Evolutionary conservation across 495 filamentous ascomycete genomes (phyloP), one percentile per base, ranked within the genome.

Genomic region (Podospora fimiseda): DNA sequence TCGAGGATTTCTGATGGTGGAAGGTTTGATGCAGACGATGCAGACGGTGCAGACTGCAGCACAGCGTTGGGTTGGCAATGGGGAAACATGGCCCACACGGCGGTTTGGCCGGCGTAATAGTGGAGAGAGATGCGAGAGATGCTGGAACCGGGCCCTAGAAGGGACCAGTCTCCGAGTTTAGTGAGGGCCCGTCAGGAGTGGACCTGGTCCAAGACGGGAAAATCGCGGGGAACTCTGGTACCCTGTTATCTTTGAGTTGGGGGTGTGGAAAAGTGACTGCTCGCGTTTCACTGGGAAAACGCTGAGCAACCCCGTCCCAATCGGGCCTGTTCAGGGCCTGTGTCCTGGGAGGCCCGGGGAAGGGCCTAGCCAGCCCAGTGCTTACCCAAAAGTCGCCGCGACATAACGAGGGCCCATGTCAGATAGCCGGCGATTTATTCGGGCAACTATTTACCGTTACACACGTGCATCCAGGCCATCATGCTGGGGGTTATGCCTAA

Each of bases 71-170:
- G 33, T 43, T 60, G 52, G 53, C 16, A 55, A 59, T 58, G n/a
- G n/a, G n/a, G n/a, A n/a, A n/a, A n/a, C n/a, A n/a, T n/a, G 51
- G 56, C 54, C 53, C 50, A 42, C 65, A 66, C 73, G 73, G 74
- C 73, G 68, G 64, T 75, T 75, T 77, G 66, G 66, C 74, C 74
- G 74, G 74, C 71, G 68, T 70, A 77, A 77, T 75, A 74, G 74
- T 77, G 74, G 74, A 74, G 72, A n/a, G n/a, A n/a, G n/a, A n/a
- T n/a, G n/a, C n/a, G n/a, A n/a, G n/a, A 62, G 61, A 44, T 40
- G 42, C 55, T 56, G 53, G 59, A 63, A 53, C 51, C 55, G 60
- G 62, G 55, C 62, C 27, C 27, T 54, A 64, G 49, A 58, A 59
- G 27, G 27, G 27, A 33, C 27, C 6, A 33, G 5, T 33, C 6